Conservation (phyloP, 768 basidiomycete species). For the Phylloporus sp. region DNA sequence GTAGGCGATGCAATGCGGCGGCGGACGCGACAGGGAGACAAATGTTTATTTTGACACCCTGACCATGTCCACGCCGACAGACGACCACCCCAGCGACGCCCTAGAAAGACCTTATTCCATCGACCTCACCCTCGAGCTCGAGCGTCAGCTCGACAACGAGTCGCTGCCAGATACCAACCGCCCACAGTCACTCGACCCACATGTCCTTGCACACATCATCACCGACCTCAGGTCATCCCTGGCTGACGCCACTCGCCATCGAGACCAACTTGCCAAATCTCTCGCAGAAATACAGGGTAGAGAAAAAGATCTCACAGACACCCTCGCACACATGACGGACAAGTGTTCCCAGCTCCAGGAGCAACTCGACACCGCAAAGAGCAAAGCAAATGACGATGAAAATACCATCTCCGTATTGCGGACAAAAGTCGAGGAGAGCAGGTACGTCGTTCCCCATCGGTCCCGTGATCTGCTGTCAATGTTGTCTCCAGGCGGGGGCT, state of each 20-base stretch:
- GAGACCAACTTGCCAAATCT: slow-evolving; percentile 57
- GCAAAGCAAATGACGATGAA: slow-evolving; percentile 64
- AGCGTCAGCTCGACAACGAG: slow-evolving; percentile 67
- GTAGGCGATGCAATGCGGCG: background rate
- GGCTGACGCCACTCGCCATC: slow-evolving; percentile 60
- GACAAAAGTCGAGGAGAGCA: slow-evolving; percentile 83
- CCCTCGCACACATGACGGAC: slow-evolving; percentile 59
- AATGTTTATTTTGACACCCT: slow-evolving; percentile 1
- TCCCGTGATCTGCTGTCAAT: slow-evolving; percentile 3
- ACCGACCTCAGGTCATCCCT: slow-evolving; percentile 66
- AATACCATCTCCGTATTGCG: slow-evolving; percentile 71
- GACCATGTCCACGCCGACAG: slow-evolving; percentile 30
- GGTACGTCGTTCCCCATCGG: slow-evolving; percentile 40
- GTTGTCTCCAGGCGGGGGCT: slow-evolving; percentile 58
- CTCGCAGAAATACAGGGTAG: slow-evolving; percentile 47
- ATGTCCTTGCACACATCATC: slow-evolving; percentile 71
- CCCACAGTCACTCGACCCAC: slow-evolving; percentile 60
- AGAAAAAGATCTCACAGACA: slow-evolving; percentile 59
- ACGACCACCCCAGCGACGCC: slow-evolving; percentile 16
- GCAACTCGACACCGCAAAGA: slow-evolving; percentile 46
- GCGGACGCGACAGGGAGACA: slow-evolving; percentile 9
- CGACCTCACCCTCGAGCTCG: slow-evolving; percentile 75
- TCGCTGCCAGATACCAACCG: slow-evolving; percentile 41
- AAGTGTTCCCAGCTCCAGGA: slow-evolving; percentile 57
- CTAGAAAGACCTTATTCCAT: slow-evolving; percentile 47